These are phyloP conservation scores for Aspergillus mulundensis DNA, from an alignment of 495 filamentous ascomycete genomes.

Conservation along the genomic window DNA sequence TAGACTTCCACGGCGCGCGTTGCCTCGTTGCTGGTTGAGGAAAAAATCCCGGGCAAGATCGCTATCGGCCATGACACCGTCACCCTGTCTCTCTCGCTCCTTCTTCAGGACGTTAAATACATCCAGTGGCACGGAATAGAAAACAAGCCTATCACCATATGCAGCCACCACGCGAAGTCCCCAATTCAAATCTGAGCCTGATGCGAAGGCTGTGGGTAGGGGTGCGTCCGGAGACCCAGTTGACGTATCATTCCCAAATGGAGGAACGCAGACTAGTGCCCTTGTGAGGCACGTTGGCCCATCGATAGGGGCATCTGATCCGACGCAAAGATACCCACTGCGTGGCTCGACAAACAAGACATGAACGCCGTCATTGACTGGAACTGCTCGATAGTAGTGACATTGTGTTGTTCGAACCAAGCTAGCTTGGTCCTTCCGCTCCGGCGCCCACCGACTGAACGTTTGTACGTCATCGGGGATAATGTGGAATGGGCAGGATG, in stretches of 20 bases:
- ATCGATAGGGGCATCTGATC: conserved; percentile 60
- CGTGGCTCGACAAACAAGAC: conserved; percentile 66
- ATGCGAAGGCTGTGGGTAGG: conserved; percentile 51
- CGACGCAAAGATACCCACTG: conserved; percentile 58
- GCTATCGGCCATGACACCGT: conserved; percentile 35
- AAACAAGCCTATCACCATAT: conserved; percentile 49
- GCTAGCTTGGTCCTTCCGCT: conserved; percentile 26
- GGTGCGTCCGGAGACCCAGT: conserved; percentile 36
- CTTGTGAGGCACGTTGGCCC: conserved; percentile 46
- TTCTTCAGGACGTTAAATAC: conserved; percentile 45
- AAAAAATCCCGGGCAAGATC: conserved; percentile 35
- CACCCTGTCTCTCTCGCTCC: conserved; percentile 33
- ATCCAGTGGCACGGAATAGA: conserved; percentile 64
- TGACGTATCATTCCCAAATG: conserved; percentile 29
- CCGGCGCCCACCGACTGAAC: conserved; percentile 23
- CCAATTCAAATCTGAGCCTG: conserved; percentile 55
- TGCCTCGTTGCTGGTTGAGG: conserved; percentile 26
- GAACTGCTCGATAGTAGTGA: conserved; percentile 66
- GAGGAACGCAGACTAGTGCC: conserved; percentile 37
- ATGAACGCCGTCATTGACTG: conserved; percentile 65
- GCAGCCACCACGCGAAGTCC: conserved; percentile 61
- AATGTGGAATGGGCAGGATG: conserved; percentile 31
- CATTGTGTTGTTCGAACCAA: conserved; percentile 41
- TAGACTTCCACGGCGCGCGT: conserved; percentile 29
- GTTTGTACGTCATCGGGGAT: conserved; percentile 23